Base-by-base conservation (phyloP, 129 eudicot genomes). In the Chrysanthemum lavandulifolium region DNA sequence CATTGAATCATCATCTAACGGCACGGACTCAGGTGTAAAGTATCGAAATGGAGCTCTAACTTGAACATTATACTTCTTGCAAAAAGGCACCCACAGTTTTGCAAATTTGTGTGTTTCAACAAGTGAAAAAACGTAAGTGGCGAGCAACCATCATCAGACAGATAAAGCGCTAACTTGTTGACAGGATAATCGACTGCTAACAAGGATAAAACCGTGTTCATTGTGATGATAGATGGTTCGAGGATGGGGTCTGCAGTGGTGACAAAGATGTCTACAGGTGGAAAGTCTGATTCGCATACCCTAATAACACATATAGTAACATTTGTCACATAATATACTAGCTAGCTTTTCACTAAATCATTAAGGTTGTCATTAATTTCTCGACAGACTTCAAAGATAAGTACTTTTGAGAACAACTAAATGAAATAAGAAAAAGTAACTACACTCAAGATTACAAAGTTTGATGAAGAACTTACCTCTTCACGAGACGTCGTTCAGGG, bases 131-230 rank as follows among this genome's bases (percentile, higher is more conserved):
- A 72, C 2, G 78, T 78, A 31, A 81, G 70, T 60, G 82, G 77
- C 9, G 89, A 85, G 55, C 83, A 80, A 1, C 86, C 86, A 11
- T 85, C 89, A 10, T 85, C 89, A 8, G 89, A 85, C 13, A 85
- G 52, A 76, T 81, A 85, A 43, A 83, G 79, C 57, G 86, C 81
- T 65, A 85, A 61, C 51, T 82, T 85, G 65, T 81, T 47, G 19
- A 78, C 65, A 1, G 89, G 89, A 82, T 72, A 85, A 72, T 82
- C 80, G 8, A 76, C 84, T 1, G 89, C 86, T 68, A 85, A 68
- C 69, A 85, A 63, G 0, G 89, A 85, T 64, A 85, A 71, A 13
- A 85, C 84, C 0, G 89, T 85, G 73, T 85, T 85, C 84, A 85
- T 74, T 21, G 86, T 78, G 25, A 85, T 53, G 53, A 85, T 82